Evolutionary conservation across 2,329 filamentous ascomycete species (phyloP).

Genomic region (Xylaria sp.): DNA sequence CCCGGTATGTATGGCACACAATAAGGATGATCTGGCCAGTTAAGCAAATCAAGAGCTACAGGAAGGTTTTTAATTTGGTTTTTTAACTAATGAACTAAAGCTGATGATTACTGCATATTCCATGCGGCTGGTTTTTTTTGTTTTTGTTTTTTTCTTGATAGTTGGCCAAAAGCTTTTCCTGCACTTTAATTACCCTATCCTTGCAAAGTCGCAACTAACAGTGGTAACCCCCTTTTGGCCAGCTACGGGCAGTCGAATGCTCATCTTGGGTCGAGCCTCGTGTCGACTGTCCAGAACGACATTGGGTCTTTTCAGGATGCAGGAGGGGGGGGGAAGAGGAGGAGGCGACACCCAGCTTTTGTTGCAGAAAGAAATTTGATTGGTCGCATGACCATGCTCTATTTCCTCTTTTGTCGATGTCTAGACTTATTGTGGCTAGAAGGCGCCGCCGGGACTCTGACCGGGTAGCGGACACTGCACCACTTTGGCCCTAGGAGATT

Average conservation of each 20-base stretch:
- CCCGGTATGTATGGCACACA: too few relatives aligned
- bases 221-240: not conserved
- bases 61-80: not conserved
- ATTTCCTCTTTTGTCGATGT: conserved; percentile 34
- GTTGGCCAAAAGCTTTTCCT: not conserved
- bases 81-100: not conserved
- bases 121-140: too few relatives aligned
- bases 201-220: not conserved
- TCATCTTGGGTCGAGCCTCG: conserved; percentile 25
- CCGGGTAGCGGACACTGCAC: too few relatives aligned
- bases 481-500: conserved; percentile 1
- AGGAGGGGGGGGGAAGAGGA: too few relatives aligned
- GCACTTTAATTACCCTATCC: not conserved
- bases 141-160: not conserved
- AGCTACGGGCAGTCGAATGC: conserved; percentile 18
- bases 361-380: conserved; percentile 12
- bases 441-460: conserved; percentile 14
- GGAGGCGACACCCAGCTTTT: conserved; percentile 15
- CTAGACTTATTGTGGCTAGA: conserved; percentile 29
- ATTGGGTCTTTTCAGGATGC: conserved; percentile 27
- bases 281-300: conserved; percentile 22
- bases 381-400: conserved; percentile 33
- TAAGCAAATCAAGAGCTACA: not conserved
- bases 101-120: not conserved
- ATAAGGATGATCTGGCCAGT: not conserved